A percentile compares a stretch with the other conserved stretches of the same genome.
phyloP scores from a whole-genome alignment of 2,329 filamentous ascomycete species.

The Aspergillus sojae region DNA sequence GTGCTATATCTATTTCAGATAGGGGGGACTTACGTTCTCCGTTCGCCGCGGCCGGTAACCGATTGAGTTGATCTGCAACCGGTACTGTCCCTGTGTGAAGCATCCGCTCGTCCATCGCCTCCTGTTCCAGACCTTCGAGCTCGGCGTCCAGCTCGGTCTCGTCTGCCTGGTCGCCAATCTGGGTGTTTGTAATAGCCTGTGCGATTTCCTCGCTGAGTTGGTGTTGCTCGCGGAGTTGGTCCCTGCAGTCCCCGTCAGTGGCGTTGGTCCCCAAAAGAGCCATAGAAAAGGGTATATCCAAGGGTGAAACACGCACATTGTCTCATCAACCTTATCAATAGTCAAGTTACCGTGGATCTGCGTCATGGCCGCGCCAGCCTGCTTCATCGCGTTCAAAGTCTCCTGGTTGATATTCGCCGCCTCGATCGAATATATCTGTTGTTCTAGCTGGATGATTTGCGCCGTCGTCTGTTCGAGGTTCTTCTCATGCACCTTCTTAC shows the following conservation, averaged over 20 bases:
- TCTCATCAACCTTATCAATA: slow-evolving; percentile 91
- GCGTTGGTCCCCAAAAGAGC: slow-evolving; percentile 1
- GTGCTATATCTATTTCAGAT: neutral
- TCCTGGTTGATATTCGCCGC: slow-evolving; percentile 98
- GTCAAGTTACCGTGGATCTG: slow-evolving; percentile 88
- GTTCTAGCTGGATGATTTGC: slow-evolving; percentile 89
- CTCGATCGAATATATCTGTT: slow-evolving; percentile 95
- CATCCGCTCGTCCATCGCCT: slow-evolving; percentile 92
- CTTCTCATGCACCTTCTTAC: slow-evolving; percentile 94
- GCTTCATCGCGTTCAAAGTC: slow-evolving; percentile 91
- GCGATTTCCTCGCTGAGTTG: slow-evolving; percentile 91
- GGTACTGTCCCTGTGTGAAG: slow-evolving; percentile 84
- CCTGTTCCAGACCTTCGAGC: slow-evolving; percentile 84
- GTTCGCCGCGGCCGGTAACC: slow-evolving; percentile 73
- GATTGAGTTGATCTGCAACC: slow-evolving; percentile 74
- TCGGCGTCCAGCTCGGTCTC: slow-evolving; percentile 85
- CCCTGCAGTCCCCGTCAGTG: slow-evolving; percentile 58
- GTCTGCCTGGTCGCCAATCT: slow-evolving; percentile 71
- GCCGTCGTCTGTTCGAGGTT: slow-evolving; percentile 86
- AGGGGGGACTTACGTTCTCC: slow-evolving; percentile 68
- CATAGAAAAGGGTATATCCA: neutral
- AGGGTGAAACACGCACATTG: slow-evolving; percentile 68
- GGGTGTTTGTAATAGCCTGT: slow-evolving; percentile 75
- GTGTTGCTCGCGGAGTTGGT: slow-evolving; percentile 87
- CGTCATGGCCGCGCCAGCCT: slow-evolving; percentile 87